These are phyloP conservation scores for Debaryomyces prosopidis DNA, from an alignment of 805 yeast genomes.

Conservation along the genomic window DNA sequence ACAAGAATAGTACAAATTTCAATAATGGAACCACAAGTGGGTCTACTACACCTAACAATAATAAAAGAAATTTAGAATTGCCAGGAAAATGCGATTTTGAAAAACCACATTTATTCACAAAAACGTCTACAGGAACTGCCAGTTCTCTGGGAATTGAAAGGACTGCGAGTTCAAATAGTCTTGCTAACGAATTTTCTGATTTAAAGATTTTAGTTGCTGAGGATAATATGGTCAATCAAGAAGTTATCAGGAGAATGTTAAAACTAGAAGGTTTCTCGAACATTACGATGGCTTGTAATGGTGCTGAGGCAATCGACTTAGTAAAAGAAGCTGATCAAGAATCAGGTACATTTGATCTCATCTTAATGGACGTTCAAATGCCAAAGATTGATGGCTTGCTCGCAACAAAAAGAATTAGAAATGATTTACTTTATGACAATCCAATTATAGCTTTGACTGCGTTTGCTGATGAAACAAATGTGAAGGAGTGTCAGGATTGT, in stretches of 20 bases:
- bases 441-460: conserved; percentile 96
- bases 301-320: conserved; percentile 79
- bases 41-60: neutral
- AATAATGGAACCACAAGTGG: neutral
- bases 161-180: conserved; percentile 14
- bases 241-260: conserved; percentile 87
- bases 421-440: conserved; percentile 54
- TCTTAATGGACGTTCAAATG: conserved; percentile 98
- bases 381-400: conserved; percentile 87
- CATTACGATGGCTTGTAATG: conserved; percentile 83
- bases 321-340: conserved; percentile 50
- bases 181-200: conserved; percentile 29
- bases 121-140: conserved; percentile 56
- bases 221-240: conserved; percentile 92
- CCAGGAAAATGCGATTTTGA: conserved; percentile 20
- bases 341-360: conserved; percentile 57
- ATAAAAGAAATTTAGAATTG: neutral
- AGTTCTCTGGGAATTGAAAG: conserved; percentile 27
- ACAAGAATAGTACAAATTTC: neutral
- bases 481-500: conserved; percentile 77
- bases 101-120: conserved; percentile 45
- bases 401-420: conserved; percentile 75
- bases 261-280: conserved; percentile 74
- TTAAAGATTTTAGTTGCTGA: conserved; percentile 81
- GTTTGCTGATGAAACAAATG: conserved; percentile 90